These are phyloP conservation scores for Pholiota conissans DNA, from an alignment of 768 basidiomycete species.

Conservation along the genomic window DNA sequence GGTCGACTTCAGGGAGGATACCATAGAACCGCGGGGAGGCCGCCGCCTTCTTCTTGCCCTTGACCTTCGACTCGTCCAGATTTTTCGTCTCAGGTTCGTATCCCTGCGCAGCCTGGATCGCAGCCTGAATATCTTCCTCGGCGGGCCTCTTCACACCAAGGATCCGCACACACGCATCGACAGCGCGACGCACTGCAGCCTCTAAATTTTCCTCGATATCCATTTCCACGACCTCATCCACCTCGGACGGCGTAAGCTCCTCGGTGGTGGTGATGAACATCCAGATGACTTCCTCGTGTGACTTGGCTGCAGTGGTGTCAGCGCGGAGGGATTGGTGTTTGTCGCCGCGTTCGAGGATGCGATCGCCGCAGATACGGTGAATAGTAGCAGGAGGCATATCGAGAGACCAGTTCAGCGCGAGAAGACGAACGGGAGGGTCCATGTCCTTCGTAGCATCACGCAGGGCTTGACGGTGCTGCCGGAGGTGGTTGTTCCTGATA, in stretches of 20 bases:
- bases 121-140: constrained; percentile 57
- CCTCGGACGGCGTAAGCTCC: constrained; percentile 56
- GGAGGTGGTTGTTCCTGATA: constrained; percentile 82
- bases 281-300: constrained; percentile 83
- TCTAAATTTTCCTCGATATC: constrained; percentile 40
- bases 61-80: constrained; percentile 25
- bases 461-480: constrained; percentile 74
- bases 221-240: constrained; percentile 73
- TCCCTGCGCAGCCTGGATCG: constrained; percentile 42
- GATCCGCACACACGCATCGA: constrained; percentile 54
- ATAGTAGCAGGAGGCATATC: constrained; percentile 57
- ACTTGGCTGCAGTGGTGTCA: constrained; percentile 47
- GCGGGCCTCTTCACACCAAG: constrained; percentile 55
- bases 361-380: constrained; percentile 76
- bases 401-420: constrained; percentile 79
- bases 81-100: constrained; percentile 33
- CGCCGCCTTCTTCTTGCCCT: constrained; percentile 32
- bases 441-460: constrained; percentile 48
- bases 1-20: constrained; percentile 71
- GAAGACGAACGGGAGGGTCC: constrained; percentile 61
- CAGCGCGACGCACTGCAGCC: constrained; percentile 56
- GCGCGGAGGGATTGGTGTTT: constrained; percentile 85
- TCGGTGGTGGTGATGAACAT: constrained; percentile 70
- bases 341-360: constrained; percentile 72
- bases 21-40: constrained; percentile 74